A percentile compares a stretch with the other conserved stretches of the same genome.
phyloP scores from a whole-genome alignment of 768 basidiomycete genomes.

The Pholiota molesta region DNA sequence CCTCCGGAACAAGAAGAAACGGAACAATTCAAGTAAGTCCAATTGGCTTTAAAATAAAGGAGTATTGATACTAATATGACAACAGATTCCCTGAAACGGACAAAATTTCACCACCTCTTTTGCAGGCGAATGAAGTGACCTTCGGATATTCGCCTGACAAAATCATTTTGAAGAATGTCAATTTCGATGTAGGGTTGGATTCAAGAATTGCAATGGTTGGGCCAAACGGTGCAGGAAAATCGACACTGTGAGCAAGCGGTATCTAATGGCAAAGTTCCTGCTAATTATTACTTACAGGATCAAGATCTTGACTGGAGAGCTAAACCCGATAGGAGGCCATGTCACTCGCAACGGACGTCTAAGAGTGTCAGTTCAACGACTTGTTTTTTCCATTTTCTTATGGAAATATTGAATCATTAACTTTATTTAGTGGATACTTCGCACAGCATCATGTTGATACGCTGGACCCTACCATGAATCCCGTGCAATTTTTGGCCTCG shows the following conservation, averaged over 20 bases:
- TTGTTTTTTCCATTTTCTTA: not conserved
- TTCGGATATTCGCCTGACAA: slow-evolving; percentile 88
- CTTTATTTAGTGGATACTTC: slow-evolving; percentile 72
- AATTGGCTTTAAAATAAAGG: not conserved
- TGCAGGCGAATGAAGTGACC: slow-evolving; percentile 88
- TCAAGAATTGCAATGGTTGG: slow-evolving; percentile 95
- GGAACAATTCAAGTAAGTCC: slow-evolving; percentile 82
- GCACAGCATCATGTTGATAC: slow-evolving; percentile 97
- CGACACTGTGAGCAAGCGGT: slow-evolving; percentile 68
- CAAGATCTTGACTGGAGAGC: slow-evolving; percentile 87
- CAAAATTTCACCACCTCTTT: slow-evolving; percentile 93
- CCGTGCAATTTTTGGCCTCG: slow-evolving; percentile 90
- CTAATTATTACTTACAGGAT: slow-evolving; percentile 53
- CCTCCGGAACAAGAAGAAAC: slow-evolving; percentile 93
- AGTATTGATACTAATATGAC: not conserved
- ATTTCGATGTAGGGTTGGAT: slow-evolving; percentile 94
- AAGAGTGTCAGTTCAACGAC: slow-evolving; percentile 62
- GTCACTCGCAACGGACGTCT: slow-evolving; percentile 91
- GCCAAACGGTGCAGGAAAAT: slow-evolving; percentile 95
- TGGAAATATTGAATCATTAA: not conserved
- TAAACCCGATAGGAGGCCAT: slow-evolving; percentile 75
- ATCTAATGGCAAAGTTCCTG: not conserved
- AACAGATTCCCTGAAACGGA: slow-evolving; percentile 91
- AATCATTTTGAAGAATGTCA: slow-evolving; percentile 73
- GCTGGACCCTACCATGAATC: slow-evolving; percentile 80